Base-by-base conservation (phyloP, 1,139 yeast genomes). In the Kurtzmaniella quercitrusa region DNA sequence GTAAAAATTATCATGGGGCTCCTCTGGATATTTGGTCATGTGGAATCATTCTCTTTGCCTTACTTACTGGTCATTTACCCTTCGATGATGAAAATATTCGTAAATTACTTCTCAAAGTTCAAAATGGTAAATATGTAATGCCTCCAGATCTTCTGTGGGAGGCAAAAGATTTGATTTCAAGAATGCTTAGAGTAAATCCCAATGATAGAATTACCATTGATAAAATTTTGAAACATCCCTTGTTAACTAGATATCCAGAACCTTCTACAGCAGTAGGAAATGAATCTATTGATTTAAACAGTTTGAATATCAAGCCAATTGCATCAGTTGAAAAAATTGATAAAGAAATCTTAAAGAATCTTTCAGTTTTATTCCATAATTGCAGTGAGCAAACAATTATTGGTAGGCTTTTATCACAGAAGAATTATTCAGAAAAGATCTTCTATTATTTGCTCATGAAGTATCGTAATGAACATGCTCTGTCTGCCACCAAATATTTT, bases 21-120 rank as follows among this genome's bases (percentile, higher is more conserved):
- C 97, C 96, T 25, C 84, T 95, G 34, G 99, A 93, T 64, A 93
- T 93, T 43, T 93, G 99, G 99, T 90, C 97, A 10, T 93, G 98
- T 66, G 98, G 98, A 51, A 89, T 93, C 52, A 93, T 93, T 44
- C 70, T 93, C 42, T 93, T 89, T 68, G 98, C 98, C 1, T 70
- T 93, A 43, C 73, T 93, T 45, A 91, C 98, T 0, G 98, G 98
- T 33, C 93, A 93, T 63, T 72, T 93, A 49, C 98, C 98, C 1
- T 94, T 94, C 62, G 98, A 93, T 65, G 98, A 93, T 64, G 98
- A 90, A 56, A 90, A 90, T 62, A 90, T 93, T 52, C 77, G 98
- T 53, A 83, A 84, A 54, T 70, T 93, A 49, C 72, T 94, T 39
- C 70, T 89, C 53, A 93, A 93, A 62, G 98, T 93, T 29, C 97